Percentiles rank a stretch among this genome's conserved stretches.
phyloP scores from a whole-genome alignment of 257 asterid genomes.

The Jacaranda copaia region DNA sequence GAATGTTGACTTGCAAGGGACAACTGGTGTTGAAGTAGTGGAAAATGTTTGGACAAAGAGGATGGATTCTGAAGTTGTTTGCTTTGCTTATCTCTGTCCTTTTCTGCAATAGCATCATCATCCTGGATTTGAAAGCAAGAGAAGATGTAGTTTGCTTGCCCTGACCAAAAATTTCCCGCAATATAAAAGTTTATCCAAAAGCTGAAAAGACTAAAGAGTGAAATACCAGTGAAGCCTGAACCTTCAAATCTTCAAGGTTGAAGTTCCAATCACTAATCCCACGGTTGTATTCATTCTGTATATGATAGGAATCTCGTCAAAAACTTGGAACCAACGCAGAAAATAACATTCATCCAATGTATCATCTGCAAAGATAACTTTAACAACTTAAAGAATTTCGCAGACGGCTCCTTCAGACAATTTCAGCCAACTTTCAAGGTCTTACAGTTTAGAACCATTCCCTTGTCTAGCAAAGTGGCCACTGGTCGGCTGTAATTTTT shows the following conservation, averaged over 20 bases:
- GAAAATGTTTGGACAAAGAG: slow-evolving; percentile 35
- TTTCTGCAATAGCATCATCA: slow-evolving; percentile 66
- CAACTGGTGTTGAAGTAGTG: slow-evolving; percentile 45
- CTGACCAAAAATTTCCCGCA: not conserved
- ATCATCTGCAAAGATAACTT: not conserved
- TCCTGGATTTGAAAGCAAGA: slow-evolving; percentile 54
- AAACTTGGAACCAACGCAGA: slow-evolving; percentile 4
- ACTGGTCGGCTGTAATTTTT: too few species aligned
- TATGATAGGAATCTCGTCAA: slow-evolving; percentile 25
- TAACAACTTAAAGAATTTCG: not conserved
- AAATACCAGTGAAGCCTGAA: slow-evolving; percentile 70
- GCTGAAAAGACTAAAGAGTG: slow-evolving; percentile 23
- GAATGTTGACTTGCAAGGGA: slow-evolving; percentile 55
- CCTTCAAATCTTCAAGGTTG: slow-evolving; percentile 72
- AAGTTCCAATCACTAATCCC: slow-evolving; percentile 80
- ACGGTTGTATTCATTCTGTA: slow-evolving; percentile 73
- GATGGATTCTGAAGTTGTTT: slow-evolving; percentile 47
- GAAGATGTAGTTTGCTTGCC: slow-evolving; percentile 7
- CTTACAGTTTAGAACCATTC: not conserved
- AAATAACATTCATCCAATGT: not conserved
- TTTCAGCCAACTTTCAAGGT: not conserved
- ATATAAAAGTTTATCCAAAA: not conserved
- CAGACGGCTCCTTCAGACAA: not conserved
- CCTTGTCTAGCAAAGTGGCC: not conserved
- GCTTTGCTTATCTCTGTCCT: slow-evolving; percentile 49